A percentile compares a stretch with the other conserved stretches of the same genome.
phyloP scores from a whole-genome alignment of 768 basidiomycete genomes.

The Leccinum subgranulosum region DNA sequence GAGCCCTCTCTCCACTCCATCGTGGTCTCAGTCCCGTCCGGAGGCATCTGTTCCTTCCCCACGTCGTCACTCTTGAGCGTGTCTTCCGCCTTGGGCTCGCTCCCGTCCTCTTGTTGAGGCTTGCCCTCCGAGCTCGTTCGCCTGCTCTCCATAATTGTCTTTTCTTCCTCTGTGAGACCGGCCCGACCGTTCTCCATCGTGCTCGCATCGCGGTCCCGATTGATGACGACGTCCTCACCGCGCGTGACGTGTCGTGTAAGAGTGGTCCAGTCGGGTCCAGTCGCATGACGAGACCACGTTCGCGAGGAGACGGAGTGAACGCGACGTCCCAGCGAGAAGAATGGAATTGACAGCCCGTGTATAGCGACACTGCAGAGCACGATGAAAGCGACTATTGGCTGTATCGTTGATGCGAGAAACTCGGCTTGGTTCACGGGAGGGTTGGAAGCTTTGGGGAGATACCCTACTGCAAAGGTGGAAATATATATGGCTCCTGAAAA shows the following conservation, averaged over 20 bases:
- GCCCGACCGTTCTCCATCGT: slow-evolving; percentile 50
- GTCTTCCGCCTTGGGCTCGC: slow-evolving; percentile 8
- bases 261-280: slow-evolving; percentile 79
- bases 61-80: slow-evolving; percentile 14
- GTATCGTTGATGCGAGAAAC: slow-evolving; percentile 69
- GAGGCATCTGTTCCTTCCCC: slow-evolving; percentile 36
- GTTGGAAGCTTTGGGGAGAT: slow-evolving; percentile 45
- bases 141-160: slow-evolving; percentile 26
- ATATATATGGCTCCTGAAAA: slow-evolving; percentile 84
- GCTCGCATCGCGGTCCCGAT: slow-evolving; percentile 58
- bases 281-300: slow-evolving; percentile 82
- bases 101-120: slow-evolving; percentile 4
- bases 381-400: slow-evolving; percentile 94
- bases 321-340: slow-evolving; percentile 86
- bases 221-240: slow-evolving; percentile 79
- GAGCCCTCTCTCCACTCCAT: slow-evolving; percentile 73
- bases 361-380: slow-evolving; percentile 87
- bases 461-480: slow-evolving; percentile 69
- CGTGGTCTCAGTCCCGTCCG: slow-evolving; percentile 40
- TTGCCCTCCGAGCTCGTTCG: slow-evolving; percentile 15
- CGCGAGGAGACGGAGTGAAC: slow-evolving; percentile 79
- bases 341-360: slow-evolving; percentile 90
- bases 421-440: slow-evolving; percentile 58
- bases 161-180: slow-evolving; percentile 28
- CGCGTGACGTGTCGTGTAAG: slow-evolving; percentile 69